Base-by-base conservation (phyloP, 2,329 filamentous ascomycete species). In the Neonectria magnoliae region DNA sequence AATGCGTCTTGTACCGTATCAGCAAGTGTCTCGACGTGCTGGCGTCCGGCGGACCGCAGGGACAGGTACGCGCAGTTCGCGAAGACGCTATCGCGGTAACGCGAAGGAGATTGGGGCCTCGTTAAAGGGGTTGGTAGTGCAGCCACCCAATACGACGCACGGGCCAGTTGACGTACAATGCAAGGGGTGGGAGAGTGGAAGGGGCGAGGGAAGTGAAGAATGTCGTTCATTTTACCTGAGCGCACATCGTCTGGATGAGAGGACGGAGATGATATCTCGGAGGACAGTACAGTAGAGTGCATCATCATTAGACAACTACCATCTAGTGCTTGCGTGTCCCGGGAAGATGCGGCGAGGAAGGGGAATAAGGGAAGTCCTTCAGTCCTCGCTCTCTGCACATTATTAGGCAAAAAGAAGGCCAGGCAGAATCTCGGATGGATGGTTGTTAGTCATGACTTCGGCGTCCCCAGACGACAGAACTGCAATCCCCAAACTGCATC, bases 51-150 rank as follows among this genome's bases (percentile, higher is more conserved):
- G 50, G 60, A 55, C 69, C 62, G 57, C 48, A 74, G 57, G 54
- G 56, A 53, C 57, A 7, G 62, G 61, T 74, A 74, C 70, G 44
- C 64, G 69, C 68, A 62, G 57, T 60, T 66, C 57, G 42, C 31
- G 25, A 44, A 55, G 51, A 62, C 48, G 66, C 65, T 70, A 50
- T 66, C 57, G 52, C 59, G 27, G 63, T 62, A 68, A 67, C 56
- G 63, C 67, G 47, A 70, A 71, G 33, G 70, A 73, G 63, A 73
- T 74, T 71, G 66, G 65, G 58, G 41, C 42, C n/a, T 67, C 64
- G 68, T 73, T 73, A 74, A 57, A 68, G 71, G 71, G 71, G 71
- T 42, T 67, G 68, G 63, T 69, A 73, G 68, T 58, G 71, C 61
- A 64, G 64, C 68, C 64, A 68, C 71, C 71, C 44, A 56, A 33